These are phyloP conservation scores for Agroathelia rolfsii DNA, from an alignment of 1,284 basidiomycete species.

Conservation along the genomic window DNA sequence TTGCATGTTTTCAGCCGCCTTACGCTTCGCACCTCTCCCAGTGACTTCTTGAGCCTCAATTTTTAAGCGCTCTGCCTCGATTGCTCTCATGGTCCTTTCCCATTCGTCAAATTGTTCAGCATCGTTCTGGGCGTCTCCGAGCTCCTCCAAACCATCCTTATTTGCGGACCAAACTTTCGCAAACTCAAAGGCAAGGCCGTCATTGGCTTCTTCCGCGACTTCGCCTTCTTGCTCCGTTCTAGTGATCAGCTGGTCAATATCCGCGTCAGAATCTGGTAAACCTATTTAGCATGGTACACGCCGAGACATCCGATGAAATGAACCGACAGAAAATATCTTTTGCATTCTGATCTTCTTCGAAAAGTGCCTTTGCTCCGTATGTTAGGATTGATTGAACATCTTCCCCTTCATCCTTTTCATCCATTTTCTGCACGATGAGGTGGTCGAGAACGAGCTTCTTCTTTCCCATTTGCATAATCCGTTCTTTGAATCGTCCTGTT, in stretches of 20 bases:
- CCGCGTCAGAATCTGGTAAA: conserved; percentile 58
- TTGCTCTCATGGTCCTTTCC: conserved; percentile 59
- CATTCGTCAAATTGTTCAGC: conserved; percentile 62
- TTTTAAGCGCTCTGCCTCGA: conserved; percentile 43
- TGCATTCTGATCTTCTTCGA: conserved; percentile 46
- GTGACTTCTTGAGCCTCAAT: conserved; percentile 38
- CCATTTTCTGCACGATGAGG: conserved; percentile 89
- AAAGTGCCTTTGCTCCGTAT: conserved; percentile 74
- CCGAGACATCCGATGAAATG: conserved; percentile 1
- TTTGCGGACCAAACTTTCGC: conserved; percentile 84
- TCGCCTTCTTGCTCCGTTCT: conserved; percentile 72
- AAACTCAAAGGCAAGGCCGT: conserved; percentile 60
- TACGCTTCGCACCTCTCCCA: conserved; percentile 64
- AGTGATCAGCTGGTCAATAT: conserved; percentile 76
- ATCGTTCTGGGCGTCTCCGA: conserved; percentile 37
- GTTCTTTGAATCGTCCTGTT: conserved; percentile 38
- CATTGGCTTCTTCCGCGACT: conserved; percentile 33
- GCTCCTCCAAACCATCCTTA: conserved; percentile 58
- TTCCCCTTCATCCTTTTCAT: conserved; percentile 65
- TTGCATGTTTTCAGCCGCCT: conserved; percentile 47
- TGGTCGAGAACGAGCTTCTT: conserved; percentile 88
- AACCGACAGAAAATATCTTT: conserved; percentile 65
- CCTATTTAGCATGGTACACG: conserved; percentile 5
- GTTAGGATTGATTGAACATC: conserved; percentile 76
- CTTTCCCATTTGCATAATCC: conserved; percentile 81